Evolutionary conservation across 2,329 filamentous ascomycete species (phyloP).

Genomic region (Phialemoniopsis sp.): DNA sequence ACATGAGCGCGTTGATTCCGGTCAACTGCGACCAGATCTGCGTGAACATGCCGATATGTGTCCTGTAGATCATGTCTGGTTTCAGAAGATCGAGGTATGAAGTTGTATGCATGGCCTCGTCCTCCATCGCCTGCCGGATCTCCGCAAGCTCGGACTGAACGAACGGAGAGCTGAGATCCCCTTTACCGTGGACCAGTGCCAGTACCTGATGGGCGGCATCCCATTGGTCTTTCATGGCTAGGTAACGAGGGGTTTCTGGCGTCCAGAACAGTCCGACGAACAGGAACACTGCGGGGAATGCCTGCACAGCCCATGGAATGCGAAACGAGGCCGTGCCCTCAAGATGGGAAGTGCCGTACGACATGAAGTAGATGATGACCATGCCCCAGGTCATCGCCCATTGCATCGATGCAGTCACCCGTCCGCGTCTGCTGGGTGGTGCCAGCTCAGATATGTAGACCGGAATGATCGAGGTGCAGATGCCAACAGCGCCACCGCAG

Average conservation of each 20-base stretch:
- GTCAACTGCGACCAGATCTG: constrained; percentile 40
- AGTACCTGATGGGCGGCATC: constrained; percentile 59
- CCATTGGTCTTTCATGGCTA: constrained; percentile 64
- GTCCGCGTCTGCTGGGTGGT: constrained; percentile 51
- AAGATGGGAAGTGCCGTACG: constrained; percentile 55
- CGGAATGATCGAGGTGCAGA: constrained; percentile 63
- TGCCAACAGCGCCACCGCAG: constrained; percentile 62
- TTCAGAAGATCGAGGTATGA: constrained; percentile 31
- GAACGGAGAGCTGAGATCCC: constrained; percentile 46
- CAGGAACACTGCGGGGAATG: constrained; percentile 48
- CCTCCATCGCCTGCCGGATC: constrained; percentile 35
- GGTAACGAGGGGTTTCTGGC: constrained; percentile 72
- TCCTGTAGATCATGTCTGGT: constrained; percentile 55
- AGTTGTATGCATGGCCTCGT: constrained; percentile 25
- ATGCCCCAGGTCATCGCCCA: constrained; percentile 73
- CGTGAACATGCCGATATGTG: constrained; percentile 48
- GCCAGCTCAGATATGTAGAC: constrained; percentile 67
- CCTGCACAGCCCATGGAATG: constrained; percentile 59
- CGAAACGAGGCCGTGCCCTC: constrained; percentile 52
- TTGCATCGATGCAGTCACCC: constrained; percentile 68
- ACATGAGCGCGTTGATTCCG: background rate
- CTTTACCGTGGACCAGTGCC: constrained; percentile 53
- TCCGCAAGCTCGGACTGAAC: constrained; percentile 56
- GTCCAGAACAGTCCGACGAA: constrained; percentile 53
- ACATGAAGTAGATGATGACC: constrained; percentile 64